Evolutionary conservation across 2,329 filamentous ascomycete genomes (phyloP), one percentile per base, ranked within the genome.

Genomic region (Tolypocladium ophioglossoides): DNA sequence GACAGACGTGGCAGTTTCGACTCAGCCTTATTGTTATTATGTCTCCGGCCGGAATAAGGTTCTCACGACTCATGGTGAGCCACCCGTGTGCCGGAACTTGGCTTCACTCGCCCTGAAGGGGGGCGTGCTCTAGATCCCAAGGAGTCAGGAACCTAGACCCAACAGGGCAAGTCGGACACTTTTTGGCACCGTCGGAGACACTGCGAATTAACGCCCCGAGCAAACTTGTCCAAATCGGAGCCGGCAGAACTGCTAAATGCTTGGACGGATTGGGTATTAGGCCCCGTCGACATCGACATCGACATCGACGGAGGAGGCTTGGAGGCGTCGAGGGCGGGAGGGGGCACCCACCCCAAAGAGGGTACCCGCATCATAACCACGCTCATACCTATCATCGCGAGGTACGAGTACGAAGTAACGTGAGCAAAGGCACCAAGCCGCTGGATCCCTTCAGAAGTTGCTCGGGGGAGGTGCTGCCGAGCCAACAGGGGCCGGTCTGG

Each of bases 61-160:
- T 64, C 62, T 64, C 62, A 64, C 62, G 59, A 44, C 34, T 37
- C 39, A 39, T 10, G 20, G n/a, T 12, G 35, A 46, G 47, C 47
- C 38, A 54, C 47, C 52, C 47, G 30, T 34, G 18, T 51, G 40
- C 49, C 40, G 49, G n/a, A 46, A 11, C 53, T 39, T 51, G 49
- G 24, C 37, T n/a, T 30, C 27, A 40, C 12, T 11, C 14, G 32
- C 27, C 20, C 22, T 51, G 48, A 20, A n/a, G 39, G 30, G 30
- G 30, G 32, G 24, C 24, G 44, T 47, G 7, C 16, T 30, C 44
- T 30, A 24, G 44, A 4, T 30, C 44, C 27, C 16, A 8, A n/a
- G 27, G 8, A 22, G 22, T n/a, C n/a, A n/a, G n/a, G n/a, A n/a
- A n/a, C 24, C 41, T 46, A 46, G 41, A 24, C 41, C 41, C 24